phyloP scores from a whole-genome alignment of 2,329 filamentous ascomycete species.

The Rhinocladiella mackenziei region DNA sequence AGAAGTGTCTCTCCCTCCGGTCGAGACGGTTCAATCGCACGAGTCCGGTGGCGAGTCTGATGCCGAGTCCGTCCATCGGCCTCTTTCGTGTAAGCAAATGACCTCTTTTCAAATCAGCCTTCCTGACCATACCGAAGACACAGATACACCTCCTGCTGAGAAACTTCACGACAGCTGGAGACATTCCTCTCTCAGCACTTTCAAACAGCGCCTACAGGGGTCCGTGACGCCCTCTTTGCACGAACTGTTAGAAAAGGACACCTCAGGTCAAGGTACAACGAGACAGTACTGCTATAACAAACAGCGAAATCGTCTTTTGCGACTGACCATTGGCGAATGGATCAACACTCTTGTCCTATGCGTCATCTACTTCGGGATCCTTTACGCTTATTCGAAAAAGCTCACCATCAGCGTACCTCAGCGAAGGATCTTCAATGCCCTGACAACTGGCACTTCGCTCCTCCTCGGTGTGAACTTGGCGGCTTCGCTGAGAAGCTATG shows the following conservation, averaged over 20 bases:
- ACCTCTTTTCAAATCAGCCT: not conserved
- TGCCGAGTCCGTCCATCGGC: not conserved
- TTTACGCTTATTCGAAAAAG: conserved; percentile 19
- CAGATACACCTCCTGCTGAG: conserved; percentile 1
- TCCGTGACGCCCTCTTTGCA: conserved; percentile 20
- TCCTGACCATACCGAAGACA: conserved; percentile 10
- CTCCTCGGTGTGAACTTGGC: conserved; percentile 23
- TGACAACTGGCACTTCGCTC: conserved; percentile 20
- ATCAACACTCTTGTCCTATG: conserved; percentile 20
- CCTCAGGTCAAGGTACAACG: conserved; percentile 3
- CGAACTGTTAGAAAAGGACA: conserved; percentile 12
- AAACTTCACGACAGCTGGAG: conserved; percentile 2
- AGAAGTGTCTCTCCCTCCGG: too few species aligned
- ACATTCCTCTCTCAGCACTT: conserved; percentile 10
- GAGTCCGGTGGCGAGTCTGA: too few species aligned
- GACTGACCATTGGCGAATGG: conserved; percentile 25
- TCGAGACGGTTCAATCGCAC: too few species aligned
- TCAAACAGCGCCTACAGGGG: conserved; percentile 10
- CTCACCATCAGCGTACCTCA: conserved; percentile 13
- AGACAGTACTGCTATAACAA: conserved; percentile 17
- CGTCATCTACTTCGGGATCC: conserved; percentile 17
- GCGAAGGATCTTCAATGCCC: conserved; percentile 23
- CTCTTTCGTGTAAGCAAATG: not conserved
- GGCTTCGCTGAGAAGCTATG: conserved; percentile 24
- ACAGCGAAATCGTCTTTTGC: conserved; percentile 20